Evolutionary conservation across 768 basidiomycete genomes (phyloP), one percentile per base, ranked within the genome.

Genomic region (Hydnum rufescens): DNA sequence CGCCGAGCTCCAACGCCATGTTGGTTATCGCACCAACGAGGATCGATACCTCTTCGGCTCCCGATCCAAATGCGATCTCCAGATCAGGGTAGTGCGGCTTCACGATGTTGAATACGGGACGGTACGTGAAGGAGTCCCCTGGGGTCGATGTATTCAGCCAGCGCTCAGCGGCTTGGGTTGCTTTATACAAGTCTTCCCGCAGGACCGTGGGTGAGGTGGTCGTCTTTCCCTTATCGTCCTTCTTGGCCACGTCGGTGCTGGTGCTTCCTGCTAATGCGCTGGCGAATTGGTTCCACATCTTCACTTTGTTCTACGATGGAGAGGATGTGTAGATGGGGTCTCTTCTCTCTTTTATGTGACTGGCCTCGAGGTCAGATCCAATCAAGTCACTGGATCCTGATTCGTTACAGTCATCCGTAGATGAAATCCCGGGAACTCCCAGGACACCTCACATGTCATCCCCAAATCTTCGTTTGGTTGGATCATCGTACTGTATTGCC

Each of bases 11-110:
- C 8, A 51, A 51, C 13, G 49, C 34, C 49, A 51, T 13, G 25
- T 51, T 51, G 16, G 49, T 51, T 8, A 51, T 39, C 8, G 49
- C 49, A 13, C 49, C 49, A 32, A 51, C 49, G n/a, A 51, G 8
- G n/a, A 51, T 43, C 18, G 49, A 16, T 13, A 51, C 31, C 34
- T 51, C 49, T 29, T 51, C 49, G 18, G 19, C 28, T 47, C 16
- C 44, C 13, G 8, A 16, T 47, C 44, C 44, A 2, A 51, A 34
- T 16, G 49, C 28, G 18, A 43, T 30, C 13, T 51, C 34, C 8
- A 51, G 49, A 13, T 51, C 34, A 30, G 49, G 49, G 49, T 43
- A 51, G 34, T 51, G 49, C 8, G 49, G 49, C 13, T 32, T 13
- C 29, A 51, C 8, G n/a, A 51, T 51, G 18, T 13, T 39, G 16